These are phyloP conservation scores for Metschnikowia kofuensis DNA, from an alignment of 805 yeast species.

Conservation along the genomic window DNA sequence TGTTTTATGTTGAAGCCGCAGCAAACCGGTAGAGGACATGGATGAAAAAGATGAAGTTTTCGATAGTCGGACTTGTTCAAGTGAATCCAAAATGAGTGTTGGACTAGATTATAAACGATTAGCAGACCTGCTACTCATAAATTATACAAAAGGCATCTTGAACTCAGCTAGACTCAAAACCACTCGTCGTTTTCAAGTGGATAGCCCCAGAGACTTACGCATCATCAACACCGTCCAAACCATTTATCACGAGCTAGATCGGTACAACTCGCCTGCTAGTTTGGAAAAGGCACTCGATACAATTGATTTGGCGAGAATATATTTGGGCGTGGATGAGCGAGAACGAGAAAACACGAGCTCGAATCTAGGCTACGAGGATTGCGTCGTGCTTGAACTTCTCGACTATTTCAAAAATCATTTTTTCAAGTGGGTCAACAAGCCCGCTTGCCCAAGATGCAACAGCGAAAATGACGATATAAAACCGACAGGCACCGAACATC, in stretches of 20 bases:
- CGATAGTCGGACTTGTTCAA: no score
- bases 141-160: conserved; percentile 10
- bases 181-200: neutral
- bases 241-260: conserved; percentile 3
- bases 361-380: conserved; percentile 32
- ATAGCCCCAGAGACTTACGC: neutral
- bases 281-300: conserved; percentile 57
- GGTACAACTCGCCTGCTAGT: conserved; percentile 14
- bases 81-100: conserved; percentile 5
- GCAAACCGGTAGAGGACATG: no score
- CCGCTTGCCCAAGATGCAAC: conserved; percentile 56
- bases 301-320: conserved; percentile 58
- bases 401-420: conserved; percentile 65
- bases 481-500: conserved; percentile 36
- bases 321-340: conserved; percentile 56
- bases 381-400: conserved; percentile 31
- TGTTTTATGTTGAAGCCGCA: neutral
- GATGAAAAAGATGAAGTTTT: neutral
- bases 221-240: conserved; percentile 4
- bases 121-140: conserved; percentile 7
- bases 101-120: conserved; percentile 12
- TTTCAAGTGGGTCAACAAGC: conserved; percentile 80
- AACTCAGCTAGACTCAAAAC: conserved; percentile 2
- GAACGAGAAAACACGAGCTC: conserved; percentile 16
- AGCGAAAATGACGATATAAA: conserved; percentile 36